A percentile compares a stretch with the other conserved stretches of the same genome.
Evolutionary conservation across 1,284 basidiomycete species (phyloP).

Genomic region (Agroathelia rolfsii): DNA sequence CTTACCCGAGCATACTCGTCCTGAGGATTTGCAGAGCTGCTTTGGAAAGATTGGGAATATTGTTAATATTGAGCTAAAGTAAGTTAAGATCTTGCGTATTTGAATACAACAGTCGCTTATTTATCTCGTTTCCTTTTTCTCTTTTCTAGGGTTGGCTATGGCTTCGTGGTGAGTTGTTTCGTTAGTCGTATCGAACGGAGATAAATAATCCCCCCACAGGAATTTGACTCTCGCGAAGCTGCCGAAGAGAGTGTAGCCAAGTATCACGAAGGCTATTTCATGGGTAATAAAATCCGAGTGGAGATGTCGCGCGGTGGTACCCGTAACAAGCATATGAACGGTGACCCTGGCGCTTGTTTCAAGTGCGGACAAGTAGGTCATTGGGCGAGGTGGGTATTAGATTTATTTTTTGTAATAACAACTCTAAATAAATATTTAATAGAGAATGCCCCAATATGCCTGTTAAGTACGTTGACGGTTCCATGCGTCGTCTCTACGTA

Average conservation of each 20-base stretch:
- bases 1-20: conserved; percentile 72
- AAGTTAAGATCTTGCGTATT: too few relatives aligned
- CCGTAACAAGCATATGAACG: conserved; percentile 63
- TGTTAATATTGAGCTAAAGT: conserved; percentile 73
- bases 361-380: conserved; percentile 75
- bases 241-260: conserved; percentile 78
- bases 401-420: conserved; percentile 4
- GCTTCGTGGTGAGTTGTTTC: conserved; percentile 60
- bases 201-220: conserved; percentile 43
- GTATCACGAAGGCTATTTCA: conserved; percentile 78
- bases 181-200: too few relatives aligned
- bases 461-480: conserved; percentile 26
- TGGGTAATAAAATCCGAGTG: conserved; percentile 82
- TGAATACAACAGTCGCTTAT: conserved; percentile 12
- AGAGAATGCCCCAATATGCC: conserved; percentile 75
- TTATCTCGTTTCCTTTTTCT: conserved; percentile 7
- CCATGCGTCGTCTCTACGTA: background rate
- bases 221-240: conserved; percentile 71
- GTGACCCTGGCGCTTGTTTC: conserved; percentile 78
- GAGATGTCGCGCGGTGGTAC: conserved; percentile 76
- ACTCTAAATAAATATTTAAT: conserved; percentile 8
- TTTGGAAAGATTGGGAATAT: conserved; percentile 79
- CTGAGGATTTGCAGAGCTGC: conserved; percentile 73
- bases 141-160: conserved; percentile 61
- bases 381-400: conserved; percentile 63